Evolutionary conservation across 116 monocot species (phyloP), one percentile per base, ranked within the genome.

Genomic region (Posidonia oceanica): DNA sequence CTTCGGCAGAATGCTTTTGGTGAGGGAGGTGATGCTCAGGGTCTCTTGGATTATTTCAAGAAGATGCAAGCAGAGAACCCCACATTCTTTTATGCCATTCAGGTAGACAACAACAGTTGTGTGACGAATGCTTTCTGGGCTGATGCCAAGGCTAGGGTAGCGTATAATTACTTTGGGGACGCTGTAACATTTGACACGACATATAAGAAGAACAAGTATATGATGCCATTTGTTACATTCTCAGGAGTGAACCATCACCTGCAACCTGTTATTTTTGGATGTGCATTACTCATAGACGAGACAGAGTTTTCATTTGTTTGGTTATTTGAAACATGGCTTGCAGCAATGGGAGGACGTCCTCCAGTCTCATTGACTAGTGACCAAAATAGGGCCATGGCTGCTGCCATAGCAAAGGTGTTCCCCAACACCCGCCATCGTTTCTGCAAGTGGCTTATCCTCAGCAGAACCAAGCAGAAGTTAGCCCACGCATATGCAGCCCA

Each of bases 171-270:
- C 77, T 97, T 97, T 63, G 97, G 97, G n/a, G 90, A 97, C 69
- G 87, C 85, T 23, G 97, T 92, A 14, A 85, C 75, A 22, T 87
- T 97, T 70, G 97, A 97, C 66, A 97, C 97, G 41, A 89, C 89
- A 54, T 97, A 89, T 56, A 97, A 97, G 78, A 97, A 92, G 77
- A 97, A 87, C 54, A 97, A 97, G 80, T 92, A 89, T 69, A 97
- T 97, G 97, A 89, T 85, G 83, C 97, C 97, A 58, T 89, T 97
- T 69, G 93, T 89, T 52, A 84, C 86, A 23, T 92, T 97, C 69
- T 87, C 89, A 4, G 92, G 97, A 56, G 83, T 97, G 71, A 97
- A 97, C 64, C 92, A 97, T 78, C 97, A 97, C 70, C 70, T 92
- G 52, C 92, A 92, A 61, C 87, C 97, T 5, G 71, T 97, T 68